Evolutionary conservation across 78 protist genomes (phyloP).

Genomic region (Dictyostelium intermedium): DNA sequence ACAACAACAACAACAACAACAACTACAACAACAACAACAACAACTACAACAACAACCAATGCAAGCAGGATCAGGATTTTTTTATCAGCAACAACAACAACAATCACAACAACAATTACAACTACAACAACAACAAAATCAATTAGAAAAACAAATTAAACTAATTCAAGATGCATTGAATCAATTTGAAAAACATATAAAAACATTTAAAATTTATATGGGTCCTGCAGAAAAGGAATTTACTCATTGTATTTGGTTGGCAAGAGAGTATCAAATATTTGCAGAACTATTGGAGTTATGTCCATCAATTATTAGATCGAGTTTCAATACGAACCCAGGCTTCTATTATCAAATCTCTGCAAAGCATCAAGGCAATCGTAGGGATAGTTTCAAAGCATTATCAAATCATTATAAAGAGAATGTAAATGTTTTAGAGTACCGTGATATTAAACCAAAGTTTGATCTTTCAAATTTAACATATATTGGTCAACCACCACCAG

Average conservation of each 20-base stretch:
- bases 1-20: neutral
- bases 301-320: neutral
- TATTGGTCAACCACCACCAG: constrained; percentile 76
- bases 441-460: constrained; percentile 22
- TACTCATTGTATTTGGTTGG: constrained; percentile 50
- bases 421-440: neutral
- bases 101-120: neutral
- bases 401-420: neutral
- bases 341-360: constrained; percentile 71
- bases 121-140: neutral
- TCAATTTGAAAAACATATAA: constrained; percentile 74
- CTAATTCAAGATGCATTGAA: constrained; percentile 33
- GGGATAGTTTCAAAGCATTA: constrained; percentile 21
- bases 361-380: constrained; percentile 10
- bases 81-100: neutral
- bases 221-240: constrained; percentile 64
- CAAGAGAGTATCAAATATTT: constrained; percentile 79
- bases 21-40: neutral
- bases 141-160: neutral
- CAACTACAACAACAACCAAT: neutral
- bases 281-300: constrained; percentile 62
- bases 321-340: constrained; percentile 15
- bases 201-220: constrained; percentile 13
- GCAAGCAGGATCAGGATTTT: neutral
- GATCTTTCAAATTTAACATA: constrained; percentile 4